Percentiles rank a stretch among this genome's conserved stretches.
Conservation (phyloP, 495 filamentous ascomycete species). For the Penicillium steckii region DNA sequence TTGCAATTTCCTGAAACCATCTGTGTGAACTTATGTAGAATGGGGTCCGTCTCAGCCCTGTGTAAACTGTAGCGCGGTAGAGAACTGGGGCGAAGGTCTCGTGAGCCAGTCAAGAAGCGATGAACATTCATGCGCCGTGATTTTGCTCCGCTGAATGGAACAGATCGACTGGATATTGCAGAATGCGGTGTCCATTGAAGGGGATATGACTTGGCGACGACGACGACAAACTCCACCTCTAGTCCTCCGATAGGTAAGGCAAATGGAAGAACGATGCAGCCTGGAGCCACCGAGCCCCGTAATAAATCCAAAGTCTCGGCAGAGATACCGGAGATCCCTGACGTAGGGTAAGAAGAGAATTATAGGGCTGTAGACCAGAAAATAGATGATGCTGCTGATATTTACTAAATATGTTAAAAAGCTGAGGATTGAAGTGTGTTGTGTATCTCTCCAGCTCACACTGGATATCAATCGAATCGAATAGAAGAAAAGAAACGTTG, state of each 20-base stretch:
- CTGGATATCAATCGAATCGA: no score
- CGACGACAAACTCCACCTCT: slow-evolving; percentile 15
- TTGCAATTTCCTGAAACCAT: not conserved
- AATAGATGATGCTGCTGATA: no score
- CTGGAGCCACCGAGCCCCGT: slow-evolving; percentile 24
- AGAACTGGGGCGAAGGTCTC: not conserved
- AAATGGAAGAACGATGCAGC: slow-evolving; percentile 28
- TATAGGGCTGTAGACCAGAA: no score
- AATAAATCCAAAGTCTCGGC: slow-evolving; percentile 15
- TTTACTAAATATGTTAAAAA: no score
- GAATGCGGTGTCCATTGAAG: slow-evolving; percentile 5
- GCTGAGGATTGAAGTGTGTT: no score
- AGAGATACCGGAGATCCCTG: slow-evolving; percentile 6
- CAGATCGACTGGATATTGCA: slow-evolving; percentile 6
- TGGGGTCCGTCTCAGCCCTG: not conserved
- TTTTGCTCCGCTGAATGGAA: not conserved
- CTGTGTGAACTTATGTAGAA: not conserved
- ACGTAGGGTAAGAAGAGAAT: no score
- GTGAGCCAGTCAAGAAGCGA: not conserved
- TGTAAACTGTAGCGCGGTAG: no score
- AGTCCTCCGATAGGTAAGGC: slow-evolving; percentile 14
- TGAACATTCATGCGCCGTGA: not conserved
- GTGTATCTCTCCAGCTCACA: no score
- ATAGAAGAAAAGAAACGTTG: no score
- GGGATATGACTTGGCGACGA: slow-evolving; percentile 10